Evolutionary conservation across 345 rosid genomes (phyloP), one percentile per base, ranked within the genome.

Genomic region (Melaleuca alternifolia): DNA sequence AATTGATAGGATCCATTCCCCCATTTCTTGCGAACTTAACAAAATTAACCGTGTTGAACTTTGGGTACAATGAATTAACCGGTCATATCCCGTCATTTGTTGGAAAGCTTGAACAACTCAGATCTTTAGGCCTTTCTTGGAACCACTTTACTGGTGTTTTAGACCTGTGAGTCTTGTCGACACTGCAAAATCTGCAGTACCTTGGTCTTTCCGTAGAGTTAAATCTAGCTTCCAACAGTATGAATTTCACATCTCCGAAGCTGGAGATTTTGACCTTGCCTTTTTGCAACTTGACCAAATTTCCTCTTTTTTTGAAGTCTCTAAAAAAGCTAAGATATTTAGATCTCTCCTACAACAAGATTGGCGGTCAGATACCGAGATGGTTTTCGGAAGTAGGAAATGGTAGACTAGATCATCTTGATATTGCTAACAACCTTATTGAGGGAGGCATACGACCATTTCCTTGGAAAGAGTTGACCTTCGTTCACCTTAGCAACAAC

Each of bases 401-500:
- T 14, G 85, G 10, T 10, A 83, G 4, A 6, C 46, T 52, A 33
- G 5, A 1, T 0, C 10, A 0, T 84, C 33, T 85, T 33, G n/a
- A 87, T 85, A 28, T 79, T 57, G 44, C 26, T 10, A 7, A 28
- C 13, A 87, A 85, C 48, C 76, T 24, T 33, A 8, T 87, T 44
- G 37, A 57, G 56, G 82, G 71, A 41, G 20, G 59, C 10, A 33
- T 30, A 15, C 59, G 51, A 30, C 59, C 59, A 50, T 62, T 84
- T 81, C 87, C 75, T 3, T 1, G 20, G 0, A 0, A 1, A 30
- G 53, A 50, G 54, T 50, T 85, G 77, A 44, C 11, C 5, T 0
- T 0, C 1, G 41, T 85, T 51, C 11, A 8, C n/a, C 53, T 85
- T 24, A 3, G 46, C 0, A 0, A 85, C 48, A 85, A 85, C 79